phyloP scores from a whole-genome alignment of 345 rosid species.

The Triadica sebifera region DNA sequence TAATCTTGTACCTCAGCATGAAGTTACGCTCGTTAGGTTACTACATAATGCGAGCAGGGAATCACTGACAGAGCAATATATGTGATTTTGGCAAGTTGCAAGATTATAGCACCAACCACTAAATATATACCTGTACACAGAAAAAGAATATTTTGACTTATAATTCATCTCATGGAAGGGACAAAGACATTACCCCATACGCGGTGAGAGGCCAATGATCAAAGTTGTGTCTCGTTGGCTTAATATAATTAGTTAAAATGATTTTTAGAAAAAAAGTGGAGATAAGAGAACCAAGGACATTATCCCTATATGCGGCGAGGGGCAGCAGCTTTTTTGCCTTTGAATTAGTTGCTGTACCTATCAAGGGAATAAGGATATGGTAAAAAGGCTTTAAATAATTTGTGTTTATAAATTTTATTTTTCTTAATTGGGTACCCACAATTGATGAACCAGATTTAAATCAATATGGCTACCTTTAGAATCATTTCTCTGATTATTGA shows the following conservation, averaged over 20 bases:
- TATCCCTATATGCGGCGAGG: conserved; percentile 15
- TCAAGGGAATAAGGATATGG: background rate
- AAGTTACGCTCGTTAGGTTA: no score
- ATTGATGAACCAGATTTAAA: conserved; percentile 33
- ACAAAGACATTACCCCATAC: background rate
- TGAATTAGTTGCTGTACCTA: background rate
- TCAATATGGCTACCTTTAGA: background rate
- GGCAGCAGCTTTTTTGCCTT: background rate
- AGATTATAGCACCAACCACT: background rate
- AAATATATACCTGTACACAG: background rate
- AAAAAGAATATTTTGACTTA: conserved; percentile 6
- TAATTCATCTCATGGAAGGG: no score
- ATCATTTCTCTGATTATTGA: conserved; percentile 2
- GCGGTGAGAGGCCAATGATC: background rate
- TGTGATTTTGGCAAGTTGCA: no score
- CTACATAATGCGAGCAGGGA: background rate
- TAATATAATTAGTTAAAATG: no score
- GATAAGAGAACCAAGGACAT: no score
- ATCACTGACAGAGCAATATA: conserved; percentile 11
- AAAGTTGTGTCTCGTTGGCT: no score
- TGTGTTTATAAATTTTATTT: background rate
- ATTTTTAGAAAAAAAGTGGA: no score
- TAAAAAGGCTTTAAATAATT: background rate
- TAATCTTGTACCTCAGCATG: no score
- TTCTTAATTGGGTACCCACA: conserved; percentile 20